Percentiles rank a stretch among this genome's conserved stretches.
These are phyloP conservation scores for Salix koriyanagi DNA, from an alignment of 345 rosid species.

Conservation along the genomic window DNA sequence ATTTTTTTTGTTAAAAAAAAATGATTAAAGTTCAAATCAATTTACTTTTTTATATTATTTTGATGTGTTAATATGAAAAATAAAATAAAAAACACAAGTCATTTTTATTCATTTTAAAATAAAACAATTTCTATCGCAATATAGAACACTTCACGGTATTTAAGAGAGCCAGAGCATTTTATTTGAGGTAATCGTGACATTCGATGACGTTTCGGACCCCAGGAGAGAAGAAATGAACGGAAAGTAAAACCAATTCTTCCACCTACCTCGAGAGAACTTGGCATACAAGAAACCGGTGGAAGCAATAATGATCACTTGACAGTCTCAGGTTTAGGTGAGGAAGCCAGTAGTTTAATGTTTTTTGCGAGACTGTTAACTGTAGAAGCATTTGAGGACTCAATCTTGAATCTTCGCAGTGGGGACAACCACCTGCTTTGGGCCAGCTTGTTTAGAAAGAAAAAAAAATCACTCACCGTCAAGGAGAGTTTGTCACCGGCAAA, in stretches of 20 bases:
- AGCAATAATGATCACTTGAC: conserved; percentile 8
- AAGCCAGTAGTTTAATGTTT: neutral
- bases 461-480: neutral
- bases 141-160: no score
- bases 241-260: no score
- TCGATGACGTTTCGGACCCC: neutral
- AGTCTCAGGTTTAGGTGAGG: conserved; percentile 21
- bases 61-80: no score
- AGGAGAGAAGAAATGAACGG: no score
- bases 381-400: conserved; percentile 6
- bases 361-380: neutral
- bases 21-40: no score
- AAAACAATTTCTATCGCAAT: no score
- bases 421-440: conserved; percentile 5
- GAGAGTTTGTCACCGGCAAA: neutral
- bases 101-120: no score
- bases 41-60: no score
- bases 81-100: no score
- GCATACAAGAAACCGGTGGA: conserved; percentile 13
- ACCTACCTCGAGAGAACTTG: neutral
- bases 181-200: conserved; percentile 3
- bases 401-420: neutral
- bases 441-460: conserved; percentile 8
- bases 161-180: no score
- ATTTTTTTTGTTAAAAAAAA: no score